A percentile compares a stretch with the other conserved stretches of the same genome.
Conservation (phyloP, 768 basidiomycete genomes). For the Hemileccinum rubropunctum region DNA sequence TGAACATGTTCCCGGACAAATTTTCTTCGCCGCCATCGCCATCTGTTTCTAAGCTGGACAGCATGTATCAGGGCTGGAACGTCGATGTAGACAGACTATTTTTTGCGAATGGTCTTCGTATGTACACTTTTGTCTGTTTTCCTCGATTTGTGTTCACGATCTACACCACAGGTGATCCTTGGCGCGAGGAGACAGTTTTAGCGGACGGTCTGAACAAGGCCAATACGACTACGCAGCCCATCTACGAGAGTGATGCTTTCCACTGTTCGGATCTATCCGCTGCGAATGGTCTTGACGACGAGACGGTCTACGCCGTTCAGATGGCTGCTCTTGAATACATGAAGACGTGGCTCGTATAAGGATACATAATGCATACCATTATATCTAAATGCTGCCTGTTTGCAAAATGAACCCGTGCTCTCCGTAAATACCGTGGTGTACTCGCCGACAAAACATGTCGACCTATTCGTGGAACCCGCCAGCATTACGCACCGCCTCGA, state of each 20-base stretch:
- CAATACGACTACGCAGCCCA: constrained; percentile 54
- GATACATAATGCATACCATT: too few relatives aligned
- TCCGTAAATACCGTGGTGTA: too few relatives aligned
- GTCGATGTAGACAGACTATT: constrained; percentile 56
- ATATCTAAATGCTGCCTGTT: too few relatives aligned
- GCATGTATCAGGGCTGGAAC: constrained; percentile 59
- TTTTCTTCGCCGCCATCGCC: constrained; percentile 49
- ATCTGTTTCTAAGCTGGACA: constrained; percentile 43
- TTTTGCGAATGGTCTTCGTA: constrained; percentile 68
- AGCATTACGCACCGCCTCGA: constrained; percentile 57
- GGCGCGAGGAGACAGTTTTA: constrained; percentile 68
- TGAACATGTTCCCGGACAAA: constrained; percentile 59
- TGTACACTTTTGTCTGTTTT: constrained; percentile 16
- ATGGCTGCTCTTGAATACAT: constrained; percentile 49
- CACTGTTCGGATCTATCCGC: constrained; percentile 61
- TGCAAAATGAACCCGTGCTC: too few relatives aligned
- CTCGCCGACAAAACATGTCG: background rate
- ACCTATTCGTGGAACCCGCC: constrained; percentile 40
- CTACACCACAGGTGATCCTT: constrained; percentile 56
- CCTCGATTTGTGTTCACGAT: background rate
- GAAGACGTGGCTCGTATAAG: background rate
- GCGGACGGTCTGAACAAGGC: constrained; percentile 45
- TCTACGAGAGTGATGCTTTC: constrained; percentile 60
- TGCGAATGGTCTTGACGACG: constrained; percentile 44
- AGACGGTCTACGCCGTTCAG: constrained; percentile 54